phyloP scores from a whole-genome alignment of 176 grass and related monocot genomes.

The Rhynchospora pubera region DNA sequence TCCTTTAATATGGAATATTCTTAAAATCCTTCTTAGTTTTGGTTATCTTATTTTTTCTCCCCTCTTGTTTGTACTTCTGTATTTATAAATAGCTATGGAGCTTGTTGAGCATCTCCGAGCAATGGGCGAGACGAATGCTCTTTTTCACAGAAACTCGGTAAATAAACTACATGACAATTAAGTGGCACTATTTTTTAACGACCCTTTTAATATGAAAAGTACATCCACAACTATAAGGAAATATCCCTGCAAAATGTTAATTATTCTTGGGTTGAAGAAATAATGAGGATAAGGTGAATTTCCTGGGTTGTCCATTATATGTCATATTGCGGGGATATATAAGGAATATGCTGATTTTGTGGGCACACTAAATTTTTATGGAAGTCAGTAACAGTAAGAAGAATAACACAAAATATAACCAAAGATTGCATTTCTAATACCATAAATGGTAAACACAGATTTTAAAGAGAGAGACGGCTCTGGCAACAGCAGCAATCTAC shows the following conservation, averaged over 20 bases:
- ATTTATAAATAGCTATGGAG: slow-evolving; percentile 58
- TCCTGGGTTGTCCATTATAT: background rate
- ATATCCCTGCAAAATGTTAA: background rate
- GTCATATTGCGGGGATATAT: background rate
- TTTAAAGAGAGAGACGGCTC: slow-evolving; percentile 74
- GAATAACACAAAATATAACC: too few relatives aligned
- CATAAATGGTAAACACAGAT: slow-evolving; percentile 32
- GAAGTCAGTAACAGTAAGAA: too few relatives aligned
- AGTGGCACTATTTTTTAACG: background rate
- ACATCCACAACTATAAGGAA: background rate
- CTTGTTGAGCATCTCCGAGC: slow-evolving; percentile 93
- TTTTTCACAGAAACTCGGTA: slow-evolving; percentile 74
- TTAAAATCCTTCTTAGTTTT: background rate
- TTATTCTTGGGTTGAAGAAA: background rate
- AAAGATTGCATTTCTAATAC: background rate
- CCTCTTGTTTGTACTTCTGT: slow-evolving; percentile 4
- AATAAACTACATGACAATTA: slow-evolving; percentile 16
- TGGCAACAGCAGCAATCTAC: slow-evolving; percentile 85
- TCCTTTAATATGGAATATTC: slow-evolving; percentile 15
- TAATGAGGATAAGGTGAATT: background rate
- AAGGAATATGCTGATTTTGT: background rate
- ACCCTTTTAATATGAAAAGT: background rate
- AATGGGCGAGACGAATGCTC: slow-evolving; percentile 89
- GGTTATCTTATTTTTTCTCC: slow-evolving; percentile 3
- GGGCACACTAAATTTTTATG: background rate